phyloP scores from a whole-genome alignment of 1,284 basidiomycete species.

The Athelia psychrophila region DNA sequence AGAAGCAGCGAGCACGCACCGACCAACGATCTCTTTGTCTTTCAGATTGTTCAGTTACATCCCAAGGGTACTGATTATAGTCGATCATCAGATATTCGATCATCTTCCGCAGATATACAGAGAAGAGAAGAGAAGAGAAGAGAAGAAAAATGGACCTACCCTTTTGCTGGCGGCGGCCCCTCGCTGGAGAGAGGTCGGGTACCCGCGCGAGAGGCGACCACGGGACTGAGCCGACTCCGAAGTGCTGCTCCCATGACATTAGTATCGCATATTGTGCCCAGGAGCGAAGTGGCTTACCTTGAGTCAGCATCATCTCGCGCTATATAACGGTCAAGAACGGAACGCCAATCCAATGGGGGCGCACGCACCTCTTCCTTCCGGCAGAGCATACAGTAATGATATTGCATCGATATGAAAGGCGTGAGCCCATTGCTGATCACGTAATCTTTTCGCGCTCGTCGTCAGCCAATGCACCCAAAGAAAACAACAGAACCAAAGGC shows the following conservation, averaged over 20 bases:
- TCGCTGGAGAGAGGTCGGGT: conserved; percentile 11
- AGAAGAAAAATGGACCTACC: not conserved
- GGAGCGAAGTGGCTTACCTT: too few relatives aligned
- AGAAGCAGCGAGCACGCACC: too few relatives aligned
- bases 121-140: too few relatives aligned
- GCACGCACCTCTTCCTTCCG: not conserved
- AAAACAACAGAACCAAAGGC: not conserved
- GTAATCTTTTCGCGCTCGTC: not conserved
- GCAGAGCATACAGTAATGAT: not conserved
- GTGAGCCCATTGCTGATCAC: not conserved
- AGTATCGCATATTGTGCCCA: too few relatives aligned
- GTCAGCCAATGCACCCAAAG: not conserved
- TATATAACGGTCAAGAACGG: conserved; percentile 13
- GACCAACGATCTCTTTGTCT: not conserved
- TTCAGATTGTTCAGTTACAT: not conserved
- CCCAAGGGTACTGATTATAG: too few relatives aligned
- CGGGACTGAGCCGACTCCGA: too few relatives aligned
- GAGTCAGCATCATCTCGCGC: not conserved
- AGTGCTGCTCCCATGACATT: too few relatives aligned
- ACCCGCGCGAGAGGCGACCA: too few relatives aligned
- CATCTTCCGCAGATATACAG: too few relatives aligned
- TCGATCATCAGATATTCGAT: too few relatives aligned
- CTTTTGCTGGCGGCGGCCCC: not conserved
- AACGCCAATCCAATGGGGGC: not conserved
- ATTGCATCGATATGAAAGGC: not conserved